Conservation (phyloP, 208 protist genomes). For the Porcisia hertigi region DNA sequence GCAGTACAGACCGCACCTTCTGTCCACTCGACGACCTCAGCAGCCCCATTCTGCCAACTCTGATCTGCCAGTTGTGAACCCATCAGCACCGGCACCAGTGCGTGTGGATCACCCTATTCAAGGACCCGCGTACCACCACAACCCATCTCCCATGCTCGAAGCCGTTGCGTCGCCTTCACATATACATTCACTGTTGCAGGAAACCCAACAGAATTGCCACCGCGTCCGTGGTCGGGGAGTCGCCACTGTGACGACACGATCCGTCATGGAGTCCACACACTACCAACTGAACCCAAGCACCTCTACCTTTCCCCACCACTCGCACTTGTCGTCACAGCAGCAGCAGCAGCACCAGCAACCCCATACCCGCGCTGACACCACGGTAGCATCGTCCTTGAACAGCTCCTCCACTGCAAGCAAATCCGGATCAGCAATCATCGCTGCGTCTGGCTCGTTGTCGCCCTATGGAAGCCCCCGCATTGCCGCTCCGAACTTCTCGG, state of each 20-base stretch:
- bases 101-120: not conserved
- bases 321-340: conserved; percentile 6
- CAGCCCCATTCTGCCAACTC: not conserved
- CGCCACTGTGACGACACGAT: not conserved
- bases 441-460: not conserved
- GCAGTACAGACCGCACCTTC: not conserved
- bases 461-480: not conserved
- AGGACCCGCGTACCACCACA: not conserved
- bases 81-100: not conserved
- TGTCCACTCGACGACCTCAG: not conserved
- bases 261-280: conserved; percentile 4
- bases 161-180: not conserved
- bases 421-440: conserved; percentile 3
- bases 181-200: not conserved
- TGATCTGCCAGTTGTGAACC: not conserved
- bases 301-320: not conserved
- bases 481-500: not conserved
- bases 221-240: not conserved
- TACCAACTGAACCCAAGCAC: not conserved
- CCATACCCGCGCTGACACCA: conserved; percentile 22
- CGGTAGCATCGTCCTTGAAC: conserved; percentile 18
- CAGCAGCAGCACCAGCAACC: conserved; percentile 14
- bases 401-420: conserved; percentile 12
- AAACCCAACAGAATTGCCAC: not conserved
- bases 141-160: not conserved